Conservation (phyloP, 345 rosid species). For the Camelina neglecta region DNA sequence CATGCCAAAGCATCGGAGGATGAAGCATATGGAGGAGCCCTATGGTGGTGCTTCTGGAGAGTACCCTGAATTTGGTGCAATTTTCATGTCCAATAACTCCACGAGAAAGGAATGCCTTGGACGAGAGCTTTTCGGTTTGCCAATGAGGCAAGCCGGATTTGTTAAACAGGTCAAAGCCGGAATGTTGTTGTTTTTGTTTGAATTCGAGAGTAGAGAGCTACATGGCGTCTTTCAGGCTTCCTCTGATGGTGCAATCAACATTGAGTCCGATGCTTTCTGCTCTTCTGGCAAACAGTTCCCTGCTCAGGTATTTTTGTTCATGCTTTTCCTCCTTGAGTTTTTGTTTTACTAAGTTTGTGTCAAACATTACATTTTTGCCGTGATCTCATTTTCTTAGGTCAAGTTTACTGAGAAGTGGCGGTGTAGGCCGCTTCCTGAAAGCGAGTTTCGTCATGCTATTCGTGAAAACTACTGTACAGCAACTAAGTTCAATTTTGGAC, state of each 20-base stretch:
- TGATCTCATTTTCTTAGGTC: constrained; percentile 49
- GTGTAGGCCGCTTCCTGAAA: constrained; percentile 65
- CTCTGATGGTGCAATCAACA: constrained; percentile 63
- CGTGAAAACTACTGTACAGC: constrained; percentile 62
- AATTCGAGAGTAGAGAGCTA: constrained; percentile 62
- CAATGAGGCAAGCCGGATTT: constrained; percentile 47
- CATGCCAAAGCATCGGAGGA: constrained; percentile 31
- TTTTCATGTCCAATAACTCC: constrained; percentile 64
- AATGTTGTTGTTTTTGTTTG: constrained; percentile 74
- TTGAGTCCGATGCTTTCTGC: constrained; percentile 59
- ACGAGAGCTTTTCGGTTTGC: constrained; percentile 65
- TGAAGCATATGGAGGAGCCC: constrained; percentile 37
- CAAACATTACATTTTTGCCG: background rate
- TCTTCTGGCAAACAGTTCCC: constrained; percentile 72
- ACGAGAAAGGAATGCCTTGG: constrained; percentile 58
- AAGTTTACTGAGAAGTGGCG: constrained; percentile 54
- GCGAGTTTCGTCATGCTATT: constrained; percentile 62
- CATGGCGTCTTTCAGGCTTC: constrained; percentile 72
- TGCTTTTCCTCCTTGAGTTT: background rate
- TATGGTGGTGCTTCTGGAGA: constrained; percentile 42
- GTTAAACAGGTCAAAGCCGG: constrained; percentile 71
- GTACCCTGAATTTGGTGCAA: constrained; percentile 64
- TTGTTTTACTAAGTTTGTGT: constrained; percentile 4
- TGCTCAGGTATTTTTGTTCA: constrained; percentile 56
- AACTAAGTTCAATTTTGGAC: constrained; percentile 75